These are phyloP conservation scores for Marasmius tenuissimus DNA, from an alignment of 1,284 basidiomycete species.

Conservation along the genomic window DNA sequence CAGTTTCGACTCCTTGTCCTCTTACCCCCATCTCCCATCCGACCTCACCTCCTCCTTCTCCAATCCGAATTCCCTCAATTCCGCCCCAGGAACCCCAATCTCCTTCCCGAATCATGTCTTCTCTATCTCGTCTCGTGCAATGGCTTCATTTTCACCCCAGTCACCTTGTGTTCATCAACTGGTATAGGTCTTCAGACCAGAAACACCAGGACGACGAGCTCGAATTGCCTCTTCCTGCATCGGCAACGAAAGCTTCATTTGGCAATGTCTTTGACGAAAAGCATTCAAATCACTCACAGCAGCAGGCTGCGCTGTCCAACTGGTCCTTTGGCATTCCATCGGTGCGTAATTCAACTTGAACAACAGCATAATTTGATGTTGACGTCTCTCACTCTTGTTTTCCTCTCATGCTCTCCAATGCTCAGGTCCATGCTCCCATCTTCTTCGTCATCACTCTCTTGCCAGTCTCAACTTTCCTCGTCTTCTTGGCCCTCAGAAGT, in stretches of 20 bases:
- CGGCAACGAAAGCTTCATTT: conserved; percentile 54
- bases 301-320: conserved; percentile 22
- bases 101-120: conserved; percentile 48
- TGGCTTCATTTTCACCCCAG: conserved; percentile 47
- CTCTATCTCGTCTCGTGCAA: conserved; percentile 51
- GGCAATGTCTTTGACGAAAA: conserved; percentile 45
- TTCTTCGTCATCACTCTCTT: conserved; percentile 67
- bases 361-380: conserved; percentile 17
- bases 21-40: neutral
- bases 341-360: conserved; percentile 37
- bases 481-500: conserved; percentile 50
- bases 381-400: conserved; percentile 33
- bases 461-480: conserved; percentile 57
- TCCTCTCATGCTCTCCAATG: conserved; percentile 30
- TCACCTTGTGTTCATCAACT: conserved; percentile 24
- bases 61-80: neutral
- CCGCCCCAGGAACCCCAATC: conserved; percentile 6
- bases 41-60: neutral
- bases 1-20: neutral
- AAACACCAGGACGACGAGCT: conserved; percentile 48
- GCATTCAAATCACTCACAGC: conserved; percentile 25
- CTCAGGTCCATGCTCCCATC: conserved; percentile 61
- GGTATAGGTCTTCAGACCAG: conserved; percentile 50
- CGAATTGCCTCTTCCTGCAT: conserved; percentile 70
- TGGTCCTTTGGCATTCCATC: conserved; percentile 46